Conservation (phyloP, 257 asterid species). For the Ajuga chamaepitys region DNA sequence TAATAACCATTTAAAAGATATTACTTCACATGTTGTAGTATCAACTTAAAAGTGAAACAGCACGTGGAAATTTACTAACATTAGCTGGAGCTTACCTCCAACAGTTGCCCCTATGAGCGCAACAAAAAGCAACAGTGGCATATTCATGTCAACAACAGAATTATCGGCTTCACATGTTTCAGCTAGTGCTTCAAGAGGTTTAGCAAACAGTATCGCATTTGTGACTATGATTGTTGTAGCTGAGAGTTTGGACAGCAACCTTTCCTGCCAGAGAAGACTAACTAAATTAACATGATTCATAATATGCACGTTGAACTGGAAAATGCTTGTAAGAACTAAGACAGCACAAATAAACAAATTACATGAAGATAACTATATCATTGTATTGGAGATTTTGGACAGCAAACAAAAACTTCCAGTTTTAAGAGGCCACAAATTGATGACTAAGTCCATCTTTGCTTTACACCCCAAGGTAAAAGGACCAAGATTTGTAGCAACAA, state of each 20-base stretch:
- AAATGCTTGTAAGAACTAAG: background rate
- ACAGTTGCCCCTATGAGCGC: slow-evolving; percentile 93
- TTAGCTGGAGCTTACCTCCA: slow-evolving; percentile 53
- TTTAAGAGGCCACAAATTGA: background rate
- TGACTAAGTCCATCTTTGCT: background rate
- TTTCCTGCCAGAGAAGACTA: slow-evolving; percentile 33
- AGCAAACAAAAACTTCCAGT: background rate
- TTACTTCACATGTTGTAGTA: background rate
- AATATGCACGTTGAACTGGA: background rate
- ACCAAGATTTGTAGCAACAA: background rate
- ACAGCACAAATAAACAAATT: background rate
- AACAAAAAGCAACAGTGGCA: slow-evolving; percentile 84
- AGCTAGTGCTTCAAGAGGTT: slow-evolving; percentile 75
- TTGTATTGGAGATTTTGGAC: too few species aligned
- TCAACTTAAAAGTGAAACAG: background rate
- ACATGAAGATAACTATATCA: too few species aligned
- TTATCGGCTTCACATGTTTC: slow-evolving; percentile 76
- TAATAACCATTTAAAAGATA: background rate
- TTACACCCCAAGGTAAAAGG: background rate
- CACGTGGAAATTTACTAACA: background rate
- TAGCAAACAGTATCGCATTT: slow-evolving; percentile 47
- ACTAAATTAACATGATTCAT: background rate
- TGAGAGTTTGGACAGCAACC: slow-evolving; percentile 26
- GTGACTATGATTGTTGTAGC: slow-evolving; percentile 32
- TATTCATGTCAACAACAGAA: slow-evolving; percentile 58